Evolutionary conservation across 139 green algal genomes (phyloP), one percentile per base, ranked within the genome.

Genomic region (Chlorella sp.): DNA sequence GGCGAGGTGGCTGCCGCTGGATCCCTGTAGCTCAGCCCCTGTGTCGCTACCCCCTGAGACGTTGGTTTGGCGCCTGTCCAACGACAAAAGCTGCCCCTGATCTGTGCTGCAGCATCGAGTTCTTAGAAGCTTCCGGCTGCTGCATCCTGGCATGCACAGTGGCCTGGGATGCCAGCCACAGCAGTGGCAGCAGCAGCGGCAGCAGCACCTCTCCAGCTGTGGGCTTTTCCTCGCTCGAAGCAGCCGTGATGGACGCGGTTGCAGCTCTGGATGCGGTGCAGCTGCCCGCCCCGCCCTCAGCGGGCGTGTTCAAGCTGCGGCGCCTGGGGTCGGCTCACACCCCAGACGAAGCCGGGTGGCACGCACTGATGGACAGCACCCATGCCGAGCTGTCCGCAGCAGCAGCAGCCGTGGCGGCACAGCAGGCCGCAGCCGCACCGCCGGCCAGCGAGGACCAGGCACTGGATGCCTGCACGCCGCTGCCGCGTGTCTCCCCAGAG

Each of bases 81-180:
- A n/a, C n/a, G n/a, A n/a, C n/a, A n/a, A n/a, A n/a, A n/a, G n/a
- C n/a, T n/a, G n/a, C n/a, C n/a, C n/a, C n/a, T n/a, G n/a, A 7
- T 17, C 55, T 56, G 36, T 55, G 12, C 0, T 88, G 70, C 74
- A 91, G 88, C 25, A 28, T 98, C 47, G 95, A 98, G 87, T 80
- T 93, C 32, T 34, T 85, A 32, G 94, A 98, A 81, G 85, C 81
- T 0, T 86, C 83, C 0, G 78, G 86, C 17, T 87, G 81, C 69
- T 78, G 68, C 44, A 39, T 94, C 39, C 87, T 98, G 83, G 84
- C 92, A 7, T 89, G 89, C 73, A 98, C 93, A 5, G 51, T 97
- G 51, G 94, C 90, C 0, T 98, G 95, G 95, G 92, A 95, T 71
- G 63, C 57, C 23, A 74, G 34, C 38, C 56, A 79, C 1, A 62